A percentile compares a stretch with the other conserved stretches of the same genome.
Conservation (phyloP, 495 filamentous ascomycete species). For the Tuber borchii region DNA sequence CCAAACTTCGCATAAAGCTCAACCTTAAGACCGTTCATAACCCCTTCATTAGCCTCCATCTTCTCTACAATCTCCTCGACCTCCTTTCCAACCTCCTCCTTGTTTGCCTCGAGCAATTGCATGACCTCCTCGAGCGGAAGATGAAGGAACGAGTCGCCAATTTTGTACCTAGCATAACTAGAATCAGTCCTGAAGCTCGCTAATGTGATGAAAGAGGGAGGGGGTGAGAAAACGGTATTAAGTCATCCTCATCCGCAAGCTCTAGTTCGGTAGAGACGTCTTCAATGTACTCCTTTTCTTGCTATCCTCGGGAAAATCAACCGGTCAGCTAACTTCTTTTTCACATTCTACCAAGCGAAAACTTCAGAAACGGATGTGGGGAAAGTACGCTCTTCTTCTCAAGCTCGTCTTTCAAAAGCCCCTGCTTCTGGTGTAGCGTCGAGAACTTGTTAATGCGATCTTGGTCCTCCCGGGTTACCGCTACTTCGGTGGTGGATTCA, state of each 20-base stretch:
- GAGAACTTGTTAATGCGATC: conserved; percentile 99
- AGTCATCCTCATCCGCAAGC: conserved; percentile 89
- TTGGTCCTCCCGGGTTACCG: conserved; percentile 92
- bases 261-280: conserved; percentile 87
- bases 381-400: conserved; percentile 65
- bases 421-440: conserved; percentile 79
- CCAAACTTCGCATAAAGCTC: conserved; percentile 91
- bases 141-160: conserved; percentile 90
- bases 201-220: neutral
- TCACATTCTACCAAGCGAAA: neutral
- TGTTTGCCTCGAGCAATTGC: conserved; percentile 65
- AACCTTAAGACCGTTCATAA: conserved; percentile 82
- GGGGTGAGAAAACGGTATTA: conserved; percentile 62
- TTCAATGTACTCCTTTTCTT: conserved; percentile 96
- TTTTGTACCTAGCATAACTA: conserved; percentile 66
- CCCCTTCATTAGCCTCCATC: conserved; percentile 64
- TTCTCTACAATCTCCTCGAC: conserved; percentile 70
- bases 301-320: conserved; percentile 50
- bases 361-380: neutral
- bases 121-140: conserved; percentile 77
- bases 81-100: conserved; percentile 65
- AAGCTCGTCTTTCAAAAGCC: conserved; percentile 69
- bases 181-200: conserved; percentile 24
- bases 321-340: conserved; percentile 1
- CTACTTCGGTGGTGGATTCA: conserved; percentile 67